phyloP scores from a whole-genome alignment of 2,329 filamentous ascomycete species.

The Rhexocercosporidium sp. region DNA sequence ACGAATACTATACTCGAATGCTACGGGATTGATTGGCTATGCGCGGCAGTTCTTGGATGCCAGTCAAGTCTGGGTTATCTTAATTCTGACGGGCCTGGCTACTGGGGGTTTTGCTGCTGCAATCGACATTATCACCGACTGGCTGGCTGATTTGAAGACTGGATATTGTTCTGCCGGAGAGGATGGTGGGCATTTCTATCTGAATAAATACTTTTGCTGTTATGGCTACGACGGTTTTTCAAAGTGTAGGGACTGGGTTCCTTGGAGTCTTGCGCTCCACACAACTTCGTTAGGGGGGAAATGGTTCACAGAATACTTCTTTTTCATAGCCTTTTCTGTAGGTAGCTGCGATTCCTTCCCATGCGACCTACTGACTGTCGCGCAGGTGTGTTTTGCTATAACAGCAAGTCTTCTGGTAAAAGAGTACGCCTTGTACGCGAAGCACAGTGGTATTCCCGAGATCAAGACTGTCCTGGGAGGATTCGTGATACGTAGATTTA shows the following conservation, averaged over 20 bases:
- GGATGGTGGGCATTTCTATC: constrained; percentile 86
- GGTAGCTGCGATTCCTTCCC: constrained; percentile 40
- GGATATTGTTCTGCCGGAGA: constrained; percentile 81
- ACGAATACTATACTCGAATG: constrained; percentile 73
- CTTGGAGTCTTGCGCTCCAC: constrained; percentile 80
- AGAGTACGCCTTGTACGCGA: constrained; percentile 85
- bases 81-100: constrained; percentile 83
- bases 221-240: constrained; percentile 85
- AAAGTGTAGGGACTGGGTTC: constrained; percentile 85
- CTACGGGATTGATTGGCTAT: constrained; percentile 74
- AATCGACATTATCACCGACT: constrained; percentile 90
- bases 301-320: constrained; percentile 85
- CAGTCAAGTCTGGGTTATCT: constrained; percentile 89
- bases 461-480: constrained; percentile 96
- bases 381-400: constrained; percentile 75
- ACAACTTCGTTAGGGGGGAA: constrained; percentile 68
- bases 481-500: constrained; percentile 87
- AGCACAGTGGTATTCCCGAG: constrained; percentile 95
- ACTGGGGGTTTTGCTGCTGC: constrained; percentile 84
- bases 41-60: constrained; percentile 77
- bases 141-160: constrained; percentile 90
- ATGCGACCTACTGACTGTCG: background rate
- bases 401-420: constrained; percentile 80
- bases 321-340: constrained; percentile 86
- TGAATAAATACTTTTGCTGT: constrained; percentile 92